phyloP scores from a whole-genome alignment of 2,329 filamentous ascomycete genomes.

The Nannizzia gypsea region DNA sequence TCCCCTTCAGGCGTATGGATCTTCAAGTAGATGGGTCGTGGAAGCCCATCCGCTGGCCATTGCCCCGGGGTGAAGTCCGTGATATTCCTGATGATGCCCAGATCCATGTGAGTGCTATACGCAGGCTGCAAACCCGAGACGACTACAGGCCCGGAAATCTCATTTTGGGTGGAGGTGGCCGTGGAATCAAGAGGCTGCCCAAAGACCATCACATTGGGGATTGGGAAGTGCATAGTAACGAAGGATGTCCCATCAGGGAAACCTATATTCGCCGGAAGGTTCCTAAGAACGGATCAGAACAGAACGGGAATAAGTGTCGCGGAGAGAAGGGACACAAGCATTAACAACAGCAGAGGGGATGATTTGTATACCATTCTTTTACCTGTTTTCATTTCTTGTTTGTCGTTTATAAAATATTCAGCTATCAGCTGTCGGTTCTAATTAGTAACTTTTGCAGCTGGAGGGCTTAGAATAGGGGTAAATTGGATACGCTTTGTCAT shows the following conservation, averaged over 20 bases:
- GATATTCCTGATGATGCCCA: constrained; percentile 60
- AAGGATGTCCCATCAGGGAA: constrained; percentile 58
- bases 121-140: constrained; percentile 52
- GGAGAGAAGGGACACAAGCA: background rate
- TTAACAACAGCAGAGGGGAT: background rate
- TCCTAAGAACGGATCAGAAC: background rate
- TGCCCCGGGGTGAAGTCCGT: constrained; percentile 64
- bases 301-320: background rate
- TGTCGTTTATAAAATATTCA: background rate
- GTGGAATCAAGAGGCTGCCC: constrained; percentile 53
- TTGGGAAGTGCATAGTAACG: constrained; percentile 55
- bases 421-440: background rate
- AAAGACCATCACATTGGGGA: constrained; percentile 54
- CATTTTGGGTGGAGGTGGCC: constrained; percentile 65
- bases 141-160: constrained; percentile 66
- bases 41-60: constrained; percentile 68
- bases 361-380: background rate
- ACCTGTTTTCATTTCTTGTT: background rate
- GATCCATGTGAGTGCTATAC: constrained; percentile 63
- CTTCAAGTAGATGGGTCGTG: constrained; percentile 59
- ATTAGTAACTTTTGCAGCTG: background rate
- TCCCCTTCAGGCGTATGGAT: constrained; percentile 73
- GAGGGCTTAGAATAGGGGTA: background rate
- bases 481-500: background rate
- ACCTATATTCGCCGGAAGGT: constrained; percentile 44